phyloP scores from a whole-genome alignment of 2,329 filamentous ascomycete species.

The Nigrospora oryzae region DNA sequence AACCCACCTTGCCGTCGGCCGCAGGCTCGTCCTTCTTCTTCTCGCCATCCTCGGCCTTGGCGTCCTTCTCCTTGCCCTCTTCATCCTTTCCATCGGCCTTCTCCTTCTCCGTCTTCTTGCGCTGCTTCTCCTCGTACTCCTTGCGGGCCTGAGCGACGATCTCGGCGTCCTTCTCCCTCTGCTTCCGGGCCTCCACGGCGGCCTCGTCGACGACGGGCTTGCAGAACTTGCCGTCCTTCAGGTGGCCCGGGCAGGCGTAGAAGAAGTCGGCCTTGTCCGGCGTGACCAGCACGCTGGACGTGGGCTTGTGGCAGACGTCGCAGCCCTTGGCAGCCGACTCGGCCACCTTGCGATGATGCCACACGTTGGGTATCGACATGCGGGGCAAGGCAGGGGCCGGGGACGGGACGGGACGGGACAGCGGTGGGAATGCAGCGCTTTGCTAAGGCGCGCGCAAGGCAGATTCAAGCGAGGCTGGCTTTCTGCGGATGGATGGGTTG shows the following conservation, averaged over 20 bases:
- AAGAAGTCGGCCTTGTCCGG: constrained; percentile 84
- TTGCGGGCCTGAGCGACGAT: constrained; percentile 60
- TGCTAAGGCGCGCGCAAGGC: too few species aligned
- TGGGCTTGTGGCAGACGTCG: constrained; percentile 86
- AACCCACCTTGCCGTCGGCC: constrained; percentile 18
- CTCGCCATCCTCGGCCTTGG: constrained; percentile 27
- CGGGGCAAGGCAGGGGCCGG: background rate
- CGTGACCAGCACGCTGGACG: constrained; percentile 79
- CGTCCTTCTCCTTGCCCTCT: constrained; percentile 36
- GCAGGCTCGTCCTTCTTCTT: constrained; percentile 19
- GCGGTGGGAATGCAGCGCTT: background rate
- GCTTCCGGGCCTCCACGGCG: constrained; percentile 53
- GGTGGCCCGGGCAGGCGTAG: constrained; percentile 76
- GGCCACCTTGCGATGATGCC: constrained; percentile 78
- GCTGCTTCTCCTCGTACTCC: constrained; percentile 68
- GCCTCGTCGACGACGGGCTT: constrained; percentile 64
- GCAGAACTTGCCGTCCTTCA: constrained; percentile 78
- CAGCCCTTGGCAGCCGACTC: constrained; percentile 78
- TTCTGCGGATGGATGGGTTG: too few species aligned
- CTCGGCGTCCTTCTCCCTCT: constrained; percentile 52
- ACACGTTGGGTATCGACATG: constrained; percentile 66
- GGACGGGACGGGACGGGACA: background rate
- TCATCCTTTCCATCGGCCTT: constrained; percentile 39
- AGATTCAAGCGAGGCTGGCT: too few species aligned
- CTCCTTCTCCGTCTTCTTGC: constrained; percentile 60